Evolutionary conservation across 148 eudicot species (phyloP).

Genomic region (Rhododendron williamsianum): DNA sequence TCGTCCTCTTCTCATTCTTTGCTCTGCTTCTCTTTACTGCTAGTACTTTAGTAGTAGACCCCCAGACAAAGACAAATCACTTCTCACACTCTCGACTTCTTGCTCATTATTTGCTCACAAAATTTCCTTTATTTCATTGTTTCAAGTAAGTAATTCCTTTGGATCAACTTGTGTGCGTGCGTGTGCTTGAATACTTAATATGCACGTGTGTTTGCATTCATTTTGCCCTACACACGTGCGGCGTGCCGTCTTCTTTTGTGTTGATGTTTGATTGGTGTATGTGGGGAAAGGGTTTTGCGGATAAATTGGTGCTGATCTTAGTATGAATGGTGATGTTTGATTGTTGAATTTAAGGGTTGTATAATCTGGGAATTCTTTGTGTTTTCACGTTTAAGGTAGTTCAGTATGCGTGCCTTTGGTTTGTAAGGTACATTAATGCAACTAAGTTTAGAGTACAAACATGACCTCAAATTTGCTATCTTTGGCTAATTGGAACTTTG

Average conservation of each 20-base stretch:
- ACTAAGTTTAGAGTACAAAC: neutral
- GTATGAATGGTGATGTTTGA: neutral
- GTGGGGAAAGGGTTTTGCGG: neutral
- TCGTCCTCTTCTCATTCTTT: neutral
- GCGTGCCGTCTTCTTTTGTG: neutral
- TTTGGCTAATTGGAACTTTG: neutral
- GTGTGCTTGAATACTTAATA: neutral
- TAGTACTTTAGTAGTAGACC: neutral
- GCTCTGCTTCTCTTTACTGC: neutral
- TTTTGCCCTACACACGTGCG: neutral
- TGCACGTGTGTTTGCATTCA: neutral
- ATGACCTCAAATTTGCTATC: neutral
- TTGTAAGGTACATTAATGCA: neutral
- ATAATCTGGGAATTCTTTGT: neutral
- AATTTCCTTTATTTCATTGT: neutral
- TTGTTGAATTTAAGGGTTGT: neutral
- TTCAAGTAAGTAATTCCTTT: slow-evolving; percentile 10
- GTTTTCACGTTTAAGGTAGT: neutral
- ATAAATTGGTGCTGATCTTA: neutral
- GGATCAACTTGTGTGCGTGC: neutral
- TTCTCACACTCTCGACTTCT: neutral
- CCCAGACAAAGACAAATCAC: neutral
- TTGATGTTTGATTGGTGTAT: neutral
- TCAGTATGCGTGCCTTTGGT: neutral
- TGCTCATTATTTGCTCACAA: neutral